These are phyloP conservation scores for Stentor roeselii DNA, from an alignment of 73 alveolate genomes.

Conservation along the genomic window DNA sequence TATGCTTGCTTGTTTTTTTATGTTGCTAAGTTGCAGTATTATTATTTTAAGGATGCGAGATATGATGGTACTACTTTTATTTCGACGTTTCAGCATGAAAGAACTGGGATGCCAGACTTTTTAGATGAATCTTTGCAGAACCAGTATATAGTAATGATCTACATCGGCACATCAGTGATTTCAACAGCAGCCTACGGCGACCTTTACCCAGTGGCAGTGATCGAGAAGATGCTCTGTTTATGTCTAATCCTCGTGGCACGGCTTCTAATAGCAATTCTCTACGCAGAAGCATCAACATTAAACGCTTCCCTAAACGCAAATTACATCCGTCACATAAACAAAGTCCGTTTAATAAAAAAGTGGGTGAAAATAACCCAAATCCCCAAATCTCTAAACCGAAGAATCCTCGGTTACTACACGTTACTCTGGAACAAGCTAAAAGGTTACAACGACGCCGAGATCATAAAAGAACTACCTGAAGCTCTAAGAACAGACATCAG, in stretches of 20 bases:
- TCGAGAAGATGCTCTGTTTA: conserved; percentile 44
- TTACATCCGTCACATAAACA: conserved; percentile 35
- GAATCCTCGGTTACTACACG: conserved; percentile 40
- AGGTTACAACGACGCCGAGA: conserved; percentile 45
- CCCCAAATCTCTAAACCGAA: conserved; percentile 20
- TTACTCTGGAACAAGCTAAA: conserved; percentile 46
- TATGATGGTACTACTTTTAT: neutral
- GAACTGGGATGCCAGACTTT: neutral
- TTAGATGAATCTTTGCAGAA: conserved; percentile 31
- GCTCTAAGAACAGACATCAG: conserved; percentile 36
- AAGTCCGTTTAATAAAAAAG: conserved; percentile 2
- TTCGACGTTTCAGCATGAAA: neutral
- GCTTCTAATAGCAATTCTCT: conserved; percentile 41
- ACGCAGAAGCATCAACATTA: conserved; percentile 48
- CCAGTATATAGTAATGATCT: conserved; percentile 38
- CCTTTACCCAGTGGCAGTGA: conserved; percentile 42
- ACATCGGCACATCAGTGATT: conserved; percentile 40
- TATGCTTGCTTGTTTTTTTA: conserved; percentile 41
- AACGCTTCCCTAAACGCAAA: conserved; percentile 29
- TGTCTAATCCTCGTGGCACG: conserved; percentile 36
- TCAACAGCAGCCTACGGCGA: conserved; percentile 61
- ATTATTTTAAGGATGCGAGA: neutral
- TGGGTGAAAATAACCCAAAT: conserved; percentile 37
- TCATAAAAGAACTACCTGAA: conserved; percentile 52
- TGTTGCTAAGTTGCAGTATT: conserved; percentile 37